phyloP scores from a whole-genome alignment of 768 basidiomycete species.

The Scleroderma citrinum region DNA sequence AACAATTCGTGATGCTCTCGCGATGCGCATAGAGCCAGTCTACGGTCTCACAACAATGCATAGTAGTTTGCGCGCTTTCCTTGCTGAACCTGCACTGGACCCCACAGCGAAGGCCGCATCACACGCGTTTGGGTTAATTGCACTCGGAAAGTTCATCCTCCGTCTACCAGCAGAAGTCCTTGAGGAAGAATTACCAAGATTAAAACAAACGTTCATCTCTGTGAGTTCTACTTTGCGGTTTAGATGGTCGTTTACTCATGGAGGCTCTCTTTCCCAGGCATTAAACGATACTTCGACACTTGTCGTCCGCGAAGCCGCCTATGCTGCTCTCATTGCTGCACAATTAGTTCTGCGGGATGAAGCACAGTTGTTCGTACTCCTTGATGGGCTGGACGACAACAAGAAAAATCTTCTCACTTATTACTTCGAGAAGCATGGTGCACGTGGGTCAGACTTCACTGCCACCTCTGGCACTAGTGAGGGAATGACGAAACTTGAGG shows the following conservation, averaged over 20 bases:
- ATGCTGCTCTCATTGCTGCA: slow-evolving; percentile 76
- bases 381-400: slow-evolving; percentile 81
- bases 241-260: neutral
- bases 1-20: slow-evolving; percentile 70
- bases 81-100: slow-evolving; percentile 45
- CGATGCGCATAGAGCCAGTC: slow-evolving; percentile 70
- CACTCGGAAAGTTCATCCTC: slow-evolving; percentile 76
- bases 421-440: slow-evolving; percentile 83
- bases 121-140: slow-evolving; percentile 80
- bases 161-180: slow-evolving; percentile 78
- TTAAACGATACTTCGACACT: slow-evolving; percentile 67
- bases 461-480: slow-evolving; percentile 28
- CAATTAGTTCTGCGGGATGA: slow-evolving; percentile 81
- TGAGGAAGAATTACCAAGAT: slow-evolving; percentile 79
- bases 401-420: slow-evolving; percentile 90
- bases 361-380: slow-evolving; percentile 70
- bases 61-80: slow-evolving; percentile 61
- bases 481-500: slow-evolving; percentile 66
- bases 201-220: slow-evolving; percentile 63
- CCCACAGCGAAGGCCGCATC: slow-evolving; percentile 55
- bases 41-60: slow-evolving; percentile 83
- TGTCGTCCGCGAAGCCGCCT: slow-evolving; percentile 80
- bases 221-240: slow-evolving; percentile 34
- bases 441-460: slow-evolving; percentile 42
- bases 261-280: slow-evolving; percentile 39